phyloP scores from a whole-genome alignment of 2,329 filamentous ascomycete species.

The Ceratocystis alfenasii region DNA sequence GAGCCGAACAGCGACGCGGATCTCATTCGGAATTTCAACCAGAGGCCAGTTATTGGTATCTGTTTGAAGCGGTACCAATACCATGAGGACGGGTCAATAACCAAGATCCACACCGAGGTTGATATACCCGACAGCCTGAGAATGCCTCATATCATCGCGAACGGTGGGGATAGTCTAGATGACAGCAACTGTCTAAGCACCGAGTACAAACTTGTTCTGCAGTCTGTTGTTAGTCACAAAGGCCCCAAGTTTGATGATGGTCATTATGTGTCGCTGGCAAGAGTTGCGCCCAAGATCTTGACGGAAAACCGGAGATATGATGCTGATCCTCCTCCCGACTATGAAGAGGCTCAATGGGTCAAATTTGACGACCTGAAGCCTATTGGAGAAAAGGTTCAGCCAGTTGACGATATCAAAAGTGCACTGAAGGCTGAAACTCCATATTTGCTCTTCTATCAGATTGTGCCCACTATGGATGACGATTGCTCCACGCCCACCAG shows the following conservation, averaged over 20 bases:
- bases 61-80: conserved; percentile 72
- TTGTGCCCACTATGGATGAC: conserved; percentile 71
- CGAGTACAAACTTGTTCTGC: conserved; percentile 87
- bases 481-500: conserved; percentile 38
- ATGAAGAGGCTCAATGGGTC: conserved; percentile 70
- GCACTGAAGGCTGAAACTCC: conserved; percentile 78
- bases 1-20: conserved; percentile 57
- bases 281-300: conserved; percentile 54
- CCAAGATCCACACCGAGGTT: conserved; percentile 53
- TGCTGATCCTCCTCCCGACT: conserved; percentile 49
- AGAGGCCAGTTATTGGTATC: conserved; percentile 77
- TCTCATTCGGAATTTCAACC: conserved; percentile 77
- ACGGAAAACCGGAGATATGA: conserved; percentile 47
- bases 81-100: conserved; percentile 15
- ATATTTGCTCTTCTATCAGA: conserved; percentile 90
- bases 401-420: conserved; percentile 65
- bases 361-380: conserved; percentile 74
- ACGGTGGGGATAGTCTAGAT: conserved; percentile 27
- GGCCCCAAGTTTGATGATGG: conserved; percentile 55
- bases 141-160: conserved; percentile 72
- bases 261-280: conserved; percentile 79
- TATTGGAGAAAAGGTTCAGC: conserved; percentile 53
- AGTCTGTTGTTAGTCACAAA: conserved; percentile 85
- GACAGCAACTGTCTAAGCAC: conserved; percentile 54
- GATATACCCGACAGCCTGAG: conserved; percentile 77